Evolutionary conservation across 2,329 filamentous ascomycete species (phyloP).

Genomic region (Alternaria triticina): DNA sequence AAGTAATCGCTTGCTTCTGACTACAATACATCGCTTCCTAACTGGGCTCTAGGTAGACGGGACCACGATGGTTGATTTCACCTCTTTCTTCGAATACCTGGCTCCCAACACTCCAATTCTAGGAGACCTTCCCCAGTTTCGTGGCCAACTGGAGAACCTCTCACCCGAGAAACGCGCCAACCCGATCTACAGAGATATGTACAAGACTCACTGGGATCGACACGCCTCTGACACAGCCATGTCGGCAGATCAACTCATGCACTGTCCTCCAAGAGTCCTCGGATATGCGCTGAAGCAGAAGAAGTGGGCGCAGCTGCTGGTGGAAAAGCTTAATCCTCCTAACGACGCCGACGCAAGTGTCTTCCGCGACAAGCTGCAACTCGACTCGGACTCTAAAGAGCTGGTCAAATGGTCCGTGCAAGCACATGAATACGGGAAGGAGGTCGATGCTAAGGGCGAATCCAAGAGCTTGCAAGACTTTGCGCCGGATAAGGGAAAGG

Average conservation of each 20-base stretch:
- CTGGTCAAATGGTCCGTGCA: background rate
- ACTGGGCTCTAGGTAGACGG: background rate
- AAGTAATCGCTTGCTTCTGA: background rate
- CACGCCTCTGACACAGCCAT: background rate
- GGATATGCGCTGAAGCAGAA: background rate
- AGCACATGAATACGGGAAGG: background rate
- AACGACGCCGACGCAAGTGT: background rate
- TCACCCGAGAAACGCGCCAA: background rate
- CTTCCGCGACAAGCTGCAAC: background rate
- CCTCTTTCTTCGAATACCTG: background rate
- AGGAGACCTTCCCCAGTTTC: background rate
- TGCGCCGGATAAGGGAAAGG: background rate
- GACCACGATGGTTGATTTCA: background rate
- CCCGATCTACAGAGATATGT: background rate
- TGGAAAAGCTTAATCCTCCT: background rate
- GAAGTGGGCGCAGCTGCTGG: background rate
- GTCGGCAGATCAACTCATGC: background rate
- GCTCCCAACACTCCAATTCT: background rate
- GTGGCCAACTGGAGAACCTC: background rate
- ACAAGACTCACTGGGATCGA: background rate
- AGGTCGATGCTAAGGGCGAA: background rate
- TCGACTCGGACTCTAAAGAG: background rate
- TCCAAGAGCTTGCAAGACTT: background rate
- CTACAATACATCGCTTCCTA: fast-evolving
- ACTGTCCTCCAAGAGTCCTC: background rate